These are phyloP conservation scores for Beta macrorhiza DNA, from an alignment of 179 eudicot genomes.

Conservation along the genomic window DNA sequence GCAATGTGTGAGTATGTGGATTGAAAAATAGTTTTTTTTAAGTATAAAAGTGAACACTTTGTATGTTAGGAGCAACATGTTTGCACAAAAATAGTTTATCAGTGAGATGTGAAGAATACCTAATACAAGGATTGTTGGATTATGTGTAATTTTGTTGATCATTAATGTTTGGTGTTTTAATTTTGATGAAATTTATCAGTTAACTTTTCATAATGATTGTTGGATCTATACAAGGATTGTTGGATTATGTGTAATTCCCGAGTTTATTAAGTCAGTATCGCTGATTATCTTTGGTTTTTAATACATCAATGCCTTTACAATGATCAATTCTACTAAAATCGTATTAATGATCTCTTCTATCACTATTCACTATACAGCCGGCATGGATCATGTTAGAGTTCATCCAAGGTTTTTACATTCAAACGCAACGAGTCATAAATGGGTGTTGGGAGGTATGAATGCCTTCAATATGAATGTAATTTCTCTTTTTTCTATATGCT, in stretches of 20 bases:
- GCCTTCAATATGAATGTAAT: background rate
- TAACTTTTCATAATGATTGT: background rate
- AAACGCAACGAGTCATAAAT: constrained; percentile 83
- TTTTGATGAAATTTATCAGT: background rate
- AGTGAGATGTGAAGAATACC: too few species aligned
- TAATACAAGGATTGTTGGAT: background rate
- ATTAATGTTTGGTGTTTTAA: background rate
- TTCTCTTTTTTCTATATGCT: background rate
- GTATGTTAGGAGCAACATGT: too few species aligned
- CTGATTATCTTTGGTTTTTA: too few species aligned
- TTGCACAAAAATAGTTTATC: too few species aligned
- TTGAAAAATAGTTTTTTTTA: too few species aligned
- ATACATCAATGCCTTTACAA: background rate
- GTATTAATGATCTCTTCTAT: background rate
- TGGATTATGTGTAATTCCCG: too few species aligned
- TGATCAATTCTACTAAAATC: background rate
- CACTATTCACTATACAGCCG: constrained; percentile 34
- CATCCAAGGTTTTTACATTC: constrained; percentile 82
- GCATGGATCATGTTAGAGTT: constrained; percentile 66
- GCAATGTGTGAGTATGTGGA: too few species aligned
- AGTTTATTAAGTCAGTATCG: too few species aligned
- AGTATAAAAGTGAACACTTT: too few species aligned
- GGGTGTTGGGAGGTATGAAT: constrained; percentile 67
- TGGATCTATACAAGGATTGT: too few species aligned
- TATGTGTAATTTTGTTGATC: background rate